phyloP scores from a whole-genome alignment of 1,139 yeast species.

The Meyerozyma elateridarum region DNA sequence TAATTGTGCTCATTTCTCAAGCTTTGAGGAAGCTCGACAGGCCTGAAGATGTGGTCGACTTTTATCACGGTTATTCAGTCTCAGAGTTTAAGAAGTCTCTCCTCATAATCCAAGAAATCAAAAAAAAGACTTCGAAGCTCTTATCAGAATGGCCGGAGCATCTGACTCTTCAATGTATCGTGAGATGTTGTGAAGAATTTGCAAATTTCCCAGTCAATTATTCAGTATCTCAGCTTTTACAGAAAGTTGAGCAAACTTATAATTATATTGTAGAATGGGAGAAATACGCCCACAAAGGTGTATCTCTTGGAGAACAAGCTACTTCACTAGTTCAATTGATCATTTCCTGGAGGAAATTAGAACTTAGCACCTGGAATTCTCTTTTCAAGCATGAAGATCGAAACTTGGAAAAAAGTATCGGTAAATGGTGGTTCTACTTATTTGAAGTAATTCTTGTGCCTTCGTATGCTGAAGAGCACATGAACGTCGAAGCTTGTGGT shows the following conservation, averaged over 20 bases:
- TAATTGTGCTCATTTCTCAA: conserved; percentile 35
- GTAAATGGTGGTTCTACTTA: conserved; percentile 89
- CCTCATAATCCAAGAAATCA: conserved; percentile 44
- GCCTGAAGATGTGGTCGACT: conserved; percentile 39
- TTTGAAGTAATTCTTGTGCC: conserved; percentile 71
- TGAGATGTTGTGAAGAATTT: conserved; percentile 64
- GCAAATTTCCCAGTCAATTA: conserved; percentile 56
- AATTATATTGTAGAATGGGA: conserved; percentile 89
- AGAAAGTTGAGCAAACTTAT: conserved; percentile 82
- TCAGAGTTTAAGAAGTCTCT: conserved; percentile 61
- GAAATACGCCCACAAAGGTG: conserved; percentile 79
- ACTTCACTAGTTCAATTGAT: conserved; percentile 62
- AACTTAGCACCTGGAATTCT: conserved; percentile 79
- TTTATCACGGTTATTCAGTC: conserved; percentile 64
- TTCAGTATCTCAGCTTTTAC: conserved; percentile 74
- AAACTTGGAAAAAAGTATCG: conserved; percentile 46
- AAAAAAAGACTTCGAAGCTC: conserved; percentile 43
- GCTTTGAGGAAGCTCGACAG: conserved; percentile 19
- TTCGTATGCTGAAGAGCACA: conserved; percentile 26
- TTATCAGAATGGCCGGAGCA: conserved; percentile 90
- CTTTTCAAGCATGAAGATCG: conserved; percentile 66
- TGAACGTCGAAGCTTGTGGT: conserved; percentile 22
- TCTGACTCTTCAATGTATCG: conserved; percentile 72
- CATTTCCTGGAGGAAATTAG: conserved; percentile 87
- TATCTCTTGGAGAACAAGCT: conserved; percentile 53